Evolutionary conservation across 345 rosid genomes (phyloP), one percentile per base, ranked within the genome.

Genomic region (Eucalyptus polybractea): DNA sequence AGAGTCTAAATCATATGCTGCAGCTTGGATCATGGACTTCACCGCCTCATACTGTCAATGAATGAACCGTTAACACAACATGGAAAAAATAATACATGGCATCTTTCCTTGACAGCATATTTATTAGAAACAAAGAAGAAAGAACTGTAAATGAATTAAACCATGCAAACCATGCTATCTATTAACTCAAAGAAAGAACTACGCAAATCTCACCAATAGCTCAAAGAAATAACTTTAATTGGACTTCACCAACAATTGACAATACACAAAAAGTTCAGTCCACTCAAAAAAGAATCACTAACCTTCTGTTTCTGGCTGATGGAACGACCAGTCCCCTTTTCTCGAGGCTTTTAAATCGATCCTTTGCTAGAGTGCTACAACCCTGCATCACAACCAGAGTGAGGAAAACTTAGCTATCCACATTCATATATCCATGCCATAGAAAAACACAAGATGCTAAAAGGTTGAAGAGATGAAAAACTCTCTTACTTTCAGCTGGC

Each of bases 321-420:
- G 99, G 99, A 56, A 93, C 95, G 50, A 97, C 91, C 91, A 96
- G 90, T 89, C 99, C 99, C 94, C 99, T 93, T 90, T 97, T 98
- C 93, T 97, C 98, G 1, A 97, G 93, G 91, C 99, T 97, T 93
- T 97, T 97, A 92, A 92, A 98, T 49, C 99, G 92, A 91, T 98
- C 99, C 92, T 92, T 97, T 69, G 93, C 95, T 83, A 98, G 98
- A 3, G 99, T 96, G 93, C 95, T 91, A 90, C 99, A 97, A 88
- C 95, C 99, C 99, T 98, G 88, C 50, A 90, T 80, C 50, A 13
- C 58, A n/a, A 31, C 47, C 69, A 45, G 60, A 24, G 47, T 16
- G 53, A 50, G 53, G 58, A 19, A 9, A 89, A 88, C 10, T 69
- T 56, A 50, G 33, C 86, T 27, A 88, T 49, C 51, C 45, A 67